Evolutionary conservation across 169 alveolate genomes (phyloP), one percentile per base, ranked within the genome.

Genomic region (Eimeria acervulina): DNA sequence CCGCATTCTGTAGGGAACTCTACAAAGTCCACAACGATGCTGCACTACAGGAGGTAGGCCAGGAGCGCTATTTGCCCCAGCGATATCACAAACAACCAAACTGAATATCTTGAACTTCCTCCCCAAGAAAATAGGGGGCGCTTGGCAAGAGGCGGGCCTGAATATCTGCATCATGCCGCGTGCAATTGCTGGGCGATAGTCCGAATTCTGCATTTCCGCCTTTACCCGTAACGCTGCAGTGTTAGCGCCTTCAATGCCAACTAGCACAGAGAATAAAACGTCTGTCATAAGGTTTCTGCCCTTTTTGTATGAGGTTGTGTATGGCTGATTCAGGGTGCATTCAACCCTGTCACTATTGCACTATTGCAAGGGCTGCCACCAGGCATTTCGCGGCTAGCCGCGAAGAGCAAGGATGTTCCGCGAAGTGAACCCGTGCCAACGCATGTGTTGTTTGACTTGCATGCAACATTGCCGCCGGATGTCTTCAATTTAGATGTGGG

Each of bases 21-120:
- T 94, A 66, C 44, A 78, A 83, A n/a, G 36, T 94, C 81, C 96
- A 94, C 94, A 94, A 94, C 89, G 96, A 94, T 31, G 96, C 96
- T 33, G 96, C 96, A 15, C 33, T 36, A n/a, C 93, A 33, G 70
- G 72, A 78, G 93, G 96, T 93, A 80, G 72, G 81, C 61, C 94
- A 23, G 23, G 31, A 26, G 59, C 78, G 78, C 7, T n/a, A 66
- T 28, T 28, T 66, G 15, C 74, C 19, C 74, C 74, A 63, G n/a
- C 80, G 23, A 8, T n/a, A 63, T 63, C 15, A 33, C 74, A 33
- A 1, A 63, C 33, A 21, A 6, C 44, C 4, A 31, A 68, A 26
- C 80, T n/a, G 26, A 33, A 68, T 28, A n/a, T n/a, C 26, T 28
- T 8, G n/a, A 28, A 68, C 44, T 31, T 19, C 47, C 44, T 12